Conservation (phyloP, 257 asterid genomes). For the Fraxinus americana region DNA sequence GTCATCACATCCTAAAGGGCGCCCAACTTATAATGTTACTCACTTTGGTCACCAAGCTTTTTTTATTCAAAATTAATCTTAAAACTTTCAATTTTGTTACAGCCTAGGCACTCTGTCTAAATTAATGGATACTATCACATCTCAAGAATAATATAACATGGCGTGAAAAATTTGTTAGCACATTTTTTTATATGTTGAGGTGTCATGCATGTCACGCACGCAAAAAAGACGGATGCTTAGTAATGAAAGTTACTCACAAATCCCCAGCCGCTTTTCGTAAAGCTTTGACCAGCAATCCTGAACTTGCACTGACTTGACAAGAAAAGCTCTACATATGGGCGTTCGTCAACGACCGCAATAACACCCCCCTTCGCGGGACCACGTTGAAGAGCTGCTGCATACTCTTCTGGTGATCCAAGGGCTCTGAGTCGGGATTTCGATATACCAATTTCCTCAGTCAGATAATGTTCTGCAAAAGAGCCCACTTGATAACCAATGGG, state of each 20-base stretch:
- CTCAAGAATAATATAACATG: too few species aligned
- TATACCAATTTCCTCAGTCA: conserved; percentile 48
- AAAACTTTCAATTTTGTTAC: too few species aligned
- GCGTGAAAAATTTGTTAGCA: background rate
- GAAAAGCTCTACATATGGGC: conserved; percentile 60
- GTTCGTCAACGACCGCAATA: conserved; percentile 62
- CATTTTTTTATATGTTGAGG: background rate
- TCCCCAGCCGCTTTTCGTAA: conserved; percentile 69
- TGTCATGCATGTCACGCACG: background rate
- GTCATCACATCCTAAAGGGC: too few species aligned
- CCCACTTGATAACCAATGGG: conserved; percentile 64
- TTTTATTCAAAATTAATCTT: too few species aligned
- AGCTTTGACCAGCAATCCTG: conserved; percentile 61
- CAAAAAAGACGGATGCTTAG: background rate
- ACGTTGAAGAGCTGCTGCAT: conserved; percentile 48
- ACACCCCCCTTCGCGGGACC: conserved; percentile 64
- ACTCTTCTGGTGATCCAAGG: conserved; percentile 56
- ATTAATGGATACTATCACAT: too few species aligned
- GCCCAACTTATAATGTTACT: too few species aligned
- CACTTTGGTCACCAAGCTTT: too few species aligned
- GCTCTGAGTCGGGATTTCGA: conserved; percentile 50
- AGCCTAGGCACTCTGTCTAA: too few species aligned
- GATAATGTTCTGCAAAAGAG: conserved; percentile 53
- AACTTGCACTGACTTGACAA: conserved; percentile 60
- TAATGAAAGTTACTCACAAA: conserved; percentile 44